Evolutionary conservation across 208 protist genomes (phyloP).

Genomic region (Crithidia brevicula): DNA sequence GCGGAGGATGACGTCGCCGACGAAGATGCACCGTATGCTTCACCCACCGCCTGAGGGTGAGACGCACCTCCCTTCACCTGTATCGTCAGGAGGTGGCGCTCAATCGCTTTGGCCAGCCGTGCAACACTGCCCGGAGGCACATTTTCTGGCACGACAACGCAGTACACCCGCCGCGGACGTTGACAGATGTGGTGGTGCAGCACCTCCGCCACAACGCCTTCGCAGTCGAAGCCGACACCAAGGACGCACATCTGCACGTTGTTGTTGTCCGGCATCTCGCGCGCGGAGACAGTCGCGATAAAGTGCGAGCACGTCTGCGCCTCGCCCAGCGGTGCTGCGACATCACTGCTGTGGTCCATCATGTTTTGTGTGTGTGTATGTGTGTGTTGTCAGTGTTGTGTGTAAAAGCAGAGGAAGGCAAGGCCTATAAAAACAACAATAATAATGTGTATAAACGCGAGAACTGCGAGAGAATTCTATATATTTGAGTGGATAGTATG

Average conservation of each 20-base stretch:
- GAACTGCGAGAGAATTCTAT: no score
- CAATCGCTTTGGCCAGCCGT: slow-evolving; percentile 78
- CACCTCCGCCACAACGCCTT: slow-evolving; percentile 47
- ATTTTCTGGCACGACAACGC: slow-evolving; percentile 95
- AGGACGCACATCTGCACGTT: slow-evolving; percentile 75
- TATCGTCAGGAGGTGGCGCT: slow-evolving; percentile 11
- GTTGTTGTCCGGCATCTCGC: slow-evolving; percentile 39
- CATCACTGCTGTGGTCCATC: neutral
- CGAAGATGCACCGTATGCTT: no score
- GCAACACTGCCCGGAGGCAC: slow-evolving; percentile 84
- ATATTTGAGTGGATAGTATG: no score
- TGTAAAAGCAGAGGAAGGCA: no score
- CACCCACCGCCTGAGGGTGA: no score
- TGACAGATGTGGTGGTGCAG: slow-evolving; percentile 24
- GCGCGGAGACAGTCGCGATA: slow-evolving; percentile 43
- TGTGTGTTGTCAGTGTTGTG: no score
- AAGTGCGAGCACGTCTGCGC: slow-evolving; percentile 31
- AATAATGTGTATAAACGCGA: no score
- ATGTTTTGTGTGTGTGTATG: neutral
- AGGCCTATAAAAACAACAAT: no score
- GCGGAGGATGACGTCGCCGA: neutral
- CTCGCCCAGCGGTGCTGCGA: neutral
- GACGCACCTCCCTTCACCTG: neutral
- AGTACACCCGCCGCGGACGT: slow-evolving; percentile 33
- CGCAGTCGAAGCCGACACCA: slow-evolving; percentile 63